Percentiles rank a stretch among this genome's conserved stretches.
These are phyloP conservation scores for Sordaria brevicollis DNA, from an alignment of 495 filamentous ascomycete genomes.

Conservation along the genomic window DNA sequence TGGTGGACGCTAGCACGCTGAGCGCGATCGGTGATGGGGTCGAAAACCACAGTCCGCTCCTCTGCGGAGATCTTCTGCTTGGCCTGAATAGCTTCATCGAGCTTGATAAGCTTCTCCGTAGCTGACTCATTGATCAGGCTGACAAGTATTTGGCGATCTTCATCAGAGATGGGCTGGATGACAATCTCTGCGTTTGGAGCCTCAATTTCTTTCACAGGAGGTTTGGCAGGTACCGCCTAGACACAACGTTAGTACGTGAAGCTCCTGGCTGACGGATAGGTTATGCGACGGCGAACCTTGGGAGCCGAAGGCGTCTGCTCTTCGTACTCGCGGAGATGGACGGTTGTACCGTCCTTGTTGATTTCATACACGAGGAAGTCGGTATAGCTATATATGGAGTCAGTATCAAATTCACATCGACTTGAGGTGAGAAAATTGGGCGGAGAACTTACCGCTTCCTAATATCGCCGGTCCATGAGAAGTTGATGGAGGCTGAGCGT, in stretches of 20 bases:
- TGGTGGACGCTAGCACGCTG: constrained; percentile 30
- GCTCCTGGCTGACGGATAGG: not conserved
- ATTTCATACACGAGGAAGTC: constrained; percentile 97
- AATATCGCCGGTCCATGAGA: constrained; percentile 26
- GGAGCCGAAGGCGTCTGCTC: constrained; percentile 31
- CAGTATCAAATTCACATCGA: not conserved
- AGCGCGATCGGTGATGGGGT: constrained; percentile 28
- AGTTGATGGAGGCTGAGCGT: constrained; percentile 20
- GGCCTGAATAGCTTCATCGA: constrained; percentile 19
- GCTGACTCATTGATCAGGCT: constrained; percentile 21
- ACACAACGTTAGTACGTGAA: not conserved
- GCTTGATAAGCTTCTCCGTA: constrained; percentile 22
- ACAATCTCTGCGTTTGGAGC: not conserved
- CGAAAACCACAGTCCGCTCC: constrained; percentile 16
- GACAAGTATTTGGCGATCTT: constrained; percentile 10
- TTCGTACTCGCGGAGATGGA: constrained; percentile 56
- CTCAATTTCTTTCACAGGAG: not conserved
- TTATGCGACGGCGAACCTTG: constrained; percentile 17
- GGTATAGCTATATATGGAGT: constrained; percentile 53
- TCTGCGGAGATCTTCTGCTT: constrained; percentile 13
- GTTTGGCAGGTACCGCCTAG: not conserved
- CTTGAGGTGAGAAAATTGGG: not conserved
- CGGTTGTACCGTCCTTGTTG: constrained; percentile 59
- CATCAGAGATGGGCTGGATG: constrained; percentile 8
- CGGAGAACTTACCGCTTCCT: constrained; percentile 24